Base-by-base conservation (phyloP, 2,329 filamentous ascomycete species). In the Dryadomyces sulphureus region DNA sequence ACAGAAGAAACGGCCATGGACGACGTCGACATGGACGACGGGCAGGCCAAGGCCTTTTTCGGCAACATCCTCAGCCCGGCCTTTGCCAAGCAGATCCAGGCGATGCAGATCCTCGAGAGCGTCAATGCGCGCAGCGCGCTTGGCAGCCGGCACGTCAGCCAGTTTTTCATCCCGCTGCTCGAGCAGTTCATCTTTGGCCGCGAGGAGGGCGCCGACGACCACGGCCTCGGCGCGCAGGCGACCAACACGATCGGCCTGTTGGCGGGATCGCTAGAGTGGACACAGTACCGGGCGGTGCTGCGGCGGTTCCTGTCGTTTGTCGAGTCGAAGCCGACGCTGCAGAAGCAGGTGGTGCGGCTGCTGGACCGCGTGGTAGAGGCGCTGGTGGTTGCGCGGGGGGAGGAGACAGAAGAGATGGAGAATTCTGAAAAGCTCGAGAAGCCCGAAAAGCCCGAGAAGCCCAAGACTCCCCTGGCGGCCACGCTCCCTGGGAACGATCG, bases 161-260 rank as follows among this genome's bases (percentile, higher is more conserved):
- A 90, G 17, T 84, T 95, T 57, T 86, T 96, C 58, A 76, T 98
- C 36, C 93, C 92, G 1, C 69, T 98, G 19, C 70, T 96, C 9
- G 92, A 98, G 58, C 89, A 95, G 59, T 96, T 95, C 57, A 81
- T 95, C 21, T 90, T 94, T 57, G 83, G 88, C 48, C 78, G 83
- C 49, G 77, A 75, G 5, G 84, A 87, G 41, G 70, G 72, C 8
- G 68, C 61, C 20, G 87, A 94, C 59, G 88, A 87, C 32, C 84
- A 93, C 54, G 90, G 88, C 43, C 70, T 96, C 45, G 81, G 87
- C 43, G 87, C 88, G 16, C 87, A 95, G 60, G 81, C 90, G 5
- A 82, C 88, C n/a, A 76, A 72, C 9, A 83, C 88, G 0, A 81
- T 98, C 49, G 81, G 84, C 2, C 70, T 73, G 22, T 63, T 98